Conservation (phyloP, 2,329 filamentous ascomycete species). For the Claviceps maximensis region DNA sequence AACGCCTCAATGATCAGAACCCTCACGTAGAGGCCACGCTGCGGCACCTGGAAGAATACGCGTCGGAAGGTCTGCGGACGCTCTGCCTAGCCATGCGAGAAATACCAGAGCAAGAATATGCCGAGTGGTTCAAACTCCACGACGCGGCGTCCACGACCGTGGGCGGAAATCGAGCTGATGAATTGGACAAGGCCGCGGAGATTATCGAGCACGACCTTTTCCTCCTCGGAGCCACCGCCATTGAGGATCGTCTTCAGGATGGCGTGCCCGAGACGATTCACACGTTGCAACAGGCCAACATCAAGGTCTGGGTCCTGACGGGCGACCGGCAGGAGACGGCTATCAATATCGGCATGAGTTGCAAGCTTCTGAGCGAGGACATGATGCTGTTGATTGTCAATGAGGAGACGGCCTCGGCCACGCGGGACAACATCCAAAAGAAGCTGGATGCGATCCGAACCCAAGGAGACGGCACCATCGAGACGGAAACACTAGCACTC, state of each 20-base stretch:
- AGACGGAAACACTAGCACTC: conserved; percentile 77
- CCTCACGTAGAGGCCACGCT: conserved; percentile 81
- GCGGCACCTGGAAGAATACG: conserved; percentile 95
- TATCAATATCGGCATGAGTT: conserved; percentile 99
- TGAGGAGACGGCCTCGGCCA: conserved; percentile 67
- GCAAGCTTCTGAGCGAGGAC: conserved; percentile 94
- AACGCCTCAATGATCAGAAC: conserved; percentile 73
- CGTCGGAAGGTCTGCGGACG: conserved; percentile 87
- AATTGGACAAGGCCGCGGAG: conserved; percentile 93
- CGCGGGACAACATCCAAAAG: conserved; percentile 80
- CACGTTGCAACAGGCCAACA: conserved; percentile 88
- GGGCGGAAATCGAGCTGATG: conserved; percentile 80
- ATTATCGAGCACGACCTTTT: conserved; percentile 87
- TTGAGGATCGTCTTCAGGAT: conserved; percentile 93
- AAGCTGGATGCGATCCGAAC: conserved; percentile 83
- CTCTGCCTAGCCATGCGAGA: conserved; percentile 92
- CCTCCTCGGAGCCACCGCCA: conserved; percentile 87
- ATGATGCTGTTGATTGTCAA: conserved; percentile 98
- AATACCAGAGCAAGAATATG: conserved; percentile 76
- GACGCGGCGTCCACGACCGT: conserved; percentile 84
- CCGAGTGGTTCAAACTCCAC: conserved; percentile 75
- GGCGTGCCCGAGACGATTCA: conserved; percentile 97
- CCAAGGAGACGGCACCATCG: conserved; percentile 62
- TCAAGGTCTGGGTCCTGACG: conserved; percentile 97
- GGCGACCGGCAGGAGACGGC: conserved; percentile 96